These are phyloP conservation scores for Nitzschia sp. DNA, from an alignment of 108 stramenopile species.

Conservation along the genomic window DNA sequence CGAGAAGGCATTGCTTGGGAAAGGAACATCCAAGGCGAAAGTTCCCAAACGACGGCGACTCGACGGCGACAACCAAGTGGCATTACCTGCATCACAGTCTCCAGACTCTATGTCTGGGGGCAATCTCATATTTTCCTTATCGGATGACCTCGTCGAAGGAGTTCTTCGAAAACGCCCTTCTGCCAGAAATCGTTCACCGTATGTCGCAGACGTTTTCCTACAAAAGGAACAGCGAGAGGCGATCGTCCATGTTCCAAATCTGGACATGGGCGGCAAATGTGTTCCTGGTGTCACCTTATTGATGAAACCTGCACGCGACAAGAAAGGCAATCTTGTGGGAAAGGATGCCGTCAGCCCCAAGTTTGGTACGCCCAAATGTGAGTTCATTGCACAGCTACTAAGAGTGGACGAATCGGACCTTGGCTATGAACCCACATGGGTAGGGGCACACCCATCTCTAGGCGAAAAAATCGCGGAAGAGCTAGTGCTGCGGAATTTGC, in stretches of 20 bases:
- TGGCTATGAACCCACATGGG: constrained; percentile 46
- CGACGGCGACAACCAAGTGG: neutral
- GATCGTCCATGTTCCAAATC: constrained; percentile 34
- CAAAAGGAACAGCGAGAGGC: constrained; percentile 27
- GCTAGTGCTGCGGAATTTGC: constrained; percentile 37
- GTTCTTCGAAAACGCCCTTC: constrained; percentile 42
- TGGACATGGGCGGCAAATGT: constrained; percentile 58
- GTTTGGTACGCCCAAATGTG: constrained; percentile 61
- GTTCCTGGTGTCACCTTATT: constrained; percentile 42
- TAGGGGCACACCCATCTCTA: constrained; percentile 62
- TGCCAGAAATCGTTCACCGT: constrained; percentile 54
- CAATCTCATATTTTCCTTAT: constrained; percentile 20
- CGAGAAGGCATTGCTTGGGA: neutral
- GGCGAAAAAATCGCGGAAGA: constrained; percentile 58
- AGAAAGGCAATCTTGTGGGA: constrained; percentile 52
- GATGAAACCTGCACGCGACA: constrained; percentile 42
- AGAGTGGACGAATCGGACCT: constrained; percentile 47
- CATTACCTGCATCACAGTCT: too few relatives aligned
- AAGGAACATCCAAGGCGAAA: neutral
- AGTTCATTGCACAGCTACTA: constrained; percentile 51
- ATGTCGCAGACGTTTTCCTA: constrained; percentile 57
- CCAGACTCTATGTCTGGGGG: too few relatives aligned
- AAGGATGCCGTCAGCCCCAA: constrained; percentile 49
- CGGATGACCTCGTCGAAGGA: constrained; percentile 30
- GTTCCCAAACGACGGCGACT: neutral